These are phyloP conservation scores for Parsonsia alboflavescens DNA, from an alignment of 257 asterid genomes.

Conservation along the genomic window DNA sequence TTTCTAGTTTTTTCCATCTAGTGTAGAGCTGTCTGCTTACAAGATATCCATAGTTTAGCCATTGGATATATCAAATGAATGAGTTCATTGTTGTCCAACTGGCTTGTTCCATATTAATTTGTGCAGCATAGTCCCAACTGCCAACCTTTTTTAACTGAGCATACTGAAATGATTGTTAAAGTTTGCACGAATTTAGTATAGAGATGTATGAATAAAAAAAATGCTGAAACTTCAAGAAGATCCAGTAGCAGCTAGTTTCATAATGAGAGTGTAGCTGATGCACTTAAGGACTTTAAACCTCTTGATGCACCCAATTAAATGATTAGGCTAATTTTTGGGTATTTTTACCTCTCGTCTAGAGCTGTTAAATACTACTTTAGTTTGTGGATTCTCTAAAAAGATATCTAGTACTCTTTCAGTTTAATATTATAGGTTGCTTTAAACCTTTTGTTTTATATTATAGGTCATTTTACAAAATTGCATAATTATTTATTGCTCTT, in stretches of 20 bases:
- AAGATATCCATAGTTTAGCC: neutral
- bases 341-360: neutral
- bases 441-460: too few species aligned
- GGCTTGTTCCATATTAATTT: neutral
- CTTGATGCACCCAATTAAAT: neutral
- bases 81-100: neutral
- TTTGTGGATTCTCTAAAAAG: neutral
- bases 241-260: neutral
- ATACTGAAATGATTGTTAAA: neutral
- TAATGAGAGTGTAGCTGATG: too few species aligned
- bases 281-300: too few species aligned
- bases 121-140: neutral
- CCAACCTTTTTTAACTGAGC: neutral
- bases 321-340: constrained; percentile 2
- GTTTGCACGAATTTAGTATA: neutral
- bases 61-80: neutral
- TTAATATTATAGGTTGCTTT: too few species aligned
- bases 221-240: neutral
- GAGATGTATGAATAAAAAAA: neutral
- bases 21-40: neutral
- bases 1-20: neutral
- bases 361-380: neutral
- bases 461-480: too few species aligned
- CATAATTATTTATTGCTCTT: too few species aligned
- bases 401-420: too few species aligned